These are phyloP conservation scores for Populus davidiana DNA, from an alignment of 345 rosid species.

Conservation along the genomic window DNA sequence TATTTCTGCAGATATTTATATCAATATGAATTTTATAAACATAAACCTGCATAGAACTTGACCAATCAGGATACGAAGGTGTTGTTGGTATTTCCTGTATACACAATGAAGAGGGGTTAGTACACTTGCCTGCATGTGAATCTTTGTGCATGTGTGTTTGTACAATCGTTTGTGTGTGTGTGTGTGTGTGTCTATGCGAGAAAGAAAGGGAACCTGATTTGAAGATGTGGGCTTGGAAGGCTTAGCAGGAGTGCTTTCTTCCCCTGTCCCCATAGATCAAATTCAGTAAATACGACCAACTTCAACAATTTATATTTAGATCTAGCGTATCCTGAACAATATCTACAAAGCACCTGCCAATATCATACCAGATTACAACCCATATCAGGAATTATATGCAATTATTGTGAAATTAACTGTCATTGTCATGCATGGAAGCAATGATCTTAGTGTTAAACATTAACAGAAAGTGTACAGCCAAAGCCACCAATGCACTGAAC, in stretches of 20 bases:
- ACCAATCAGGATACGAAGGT: conserved; percentile 82
- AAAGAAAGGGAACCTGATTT: conserved; percentile 47
- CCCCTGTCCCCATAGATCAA: conserved; percentile 63
- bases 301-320: conserved; percentile 17
- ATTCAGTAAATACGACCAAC: background rate
- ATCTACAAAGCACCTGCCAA: conserved; percentile 29
- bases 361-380: conserved; percentile 5
- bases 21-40: conserved; percentile 8
- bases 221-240: conserved; percentile 71
- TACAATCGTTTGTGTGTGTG: background rate
- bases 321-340: background rate
- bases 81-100: conserved; percentile 66
- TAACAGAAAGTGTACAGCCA: background rate
- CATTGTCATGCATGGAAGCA: background rate
- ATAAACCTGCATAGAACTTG: conserved; percentile 82
- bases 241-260: conserved; percentile 65
- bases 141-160: background rate
- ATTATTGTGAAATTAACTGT: background rate
- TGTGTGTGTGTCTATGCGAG: background rate
- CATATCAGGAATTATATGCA: conserved; percentile 11
- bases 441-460: background rate
- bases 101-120: conserved; percentile 13
- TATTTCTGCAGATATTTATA: conserved; percentile 1
- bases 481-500: background rate
- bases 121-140: background rate